These are phyloP conservation scores for Celoporthe dispersa DNA, from an alignment of 2,329 filamentous ascomycete species.

Conservation along the genomic window DNA sequence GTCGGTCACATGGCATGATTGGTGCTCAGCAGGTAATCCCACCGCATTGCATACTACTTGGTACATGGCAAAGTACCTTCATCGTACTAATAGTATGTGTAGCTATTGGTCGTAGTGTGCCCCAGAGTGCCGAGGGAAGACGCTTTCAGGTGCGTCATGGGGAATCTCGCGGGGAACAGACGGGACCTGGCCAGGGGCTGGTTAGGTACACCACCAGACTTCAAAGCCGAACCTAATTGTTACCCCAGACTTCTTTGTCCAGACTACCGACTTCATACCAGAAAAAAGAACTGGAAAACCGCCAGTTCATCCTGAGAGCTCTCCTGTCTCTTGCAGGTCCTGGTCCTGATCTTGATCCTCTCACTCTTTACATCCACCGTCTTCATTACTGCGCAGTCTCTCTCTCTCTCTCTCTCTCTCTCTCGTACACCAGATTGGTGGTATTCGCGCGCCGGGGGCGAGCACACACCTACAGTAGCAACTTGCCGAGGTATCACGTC, in stretches of 20 bases:
- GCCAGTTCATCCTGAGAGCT: neutral
- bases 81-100: neutral
- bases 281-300: neutral
- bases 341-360: neutral
- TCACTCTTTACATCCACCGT: neutral
- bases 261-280: neutral
- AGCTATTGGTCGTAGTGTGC: neutral
- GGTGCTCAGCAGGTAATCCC: neutral
- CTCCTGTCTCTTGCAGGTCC: neutral
- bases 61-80: neutral
- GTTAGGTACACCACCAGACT: neutral
- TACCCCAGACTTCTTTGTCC: neutral
- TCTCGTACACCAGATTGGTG: neutral
- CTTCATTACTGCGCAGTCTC: neutral
- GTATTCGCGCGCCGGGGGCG: neutral
- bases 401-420: neutral
- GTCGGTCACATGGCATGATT: neutral
- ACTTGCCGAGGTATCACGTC: neutral
- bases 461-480: neutral
- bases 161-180: neutral
- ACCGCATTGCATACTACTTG: neutral
- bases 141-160: neutral
- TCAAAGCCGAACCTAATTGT: neutral
- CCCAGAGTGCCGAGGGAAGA: neutral
- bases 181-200: neutral